phyloP scores from a whole-genome alignment of 176 grass and related monocot species.

The Oryza nivara region DNA sequence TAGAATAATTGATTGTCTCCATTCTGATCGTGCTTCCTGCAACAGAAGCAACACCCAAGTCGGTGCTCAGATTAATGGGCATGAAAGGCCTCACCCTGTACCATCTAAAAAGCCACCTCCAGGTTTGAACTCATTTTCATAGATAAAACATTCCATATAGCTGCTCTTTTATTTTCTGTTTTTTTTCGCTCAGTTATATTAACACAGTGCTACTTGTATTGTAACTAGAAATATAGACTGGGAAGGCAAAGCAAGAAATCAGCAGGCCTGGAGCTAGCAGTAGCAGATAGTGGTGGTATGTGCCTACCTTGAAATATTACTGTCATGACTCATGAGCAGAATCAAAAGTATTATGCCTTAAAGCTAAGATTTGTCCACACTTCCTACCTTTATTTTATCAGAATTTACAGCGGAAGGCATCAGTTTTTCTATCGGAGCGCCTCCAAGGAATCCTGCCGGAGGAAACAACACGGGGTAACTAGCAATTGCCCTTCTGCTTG shows the following conservation, averaged over 20 bases:
- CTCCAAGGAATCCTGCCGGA: constrained; percentile 22
- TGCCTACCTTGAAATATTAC: background rate
- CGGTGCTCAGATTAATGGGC: constrained; percentile 79
- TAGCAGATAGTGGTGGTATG: constrained; percentile 38
- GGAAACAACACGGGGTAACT: constrained; percentile 52
- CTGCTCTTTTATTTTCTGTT: background rate
- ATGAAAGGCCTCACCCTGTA: constrained; percentile 83
- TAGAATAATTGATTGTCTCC: background rate
- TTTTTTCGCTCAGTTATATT: background rate
- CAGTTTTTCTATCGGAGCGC: constrained; percentile 13
- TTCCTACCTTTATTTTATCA: background rate
- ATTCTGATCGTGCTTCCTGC: constrained; percentile 6
- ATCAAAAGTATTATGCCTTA: background rate
- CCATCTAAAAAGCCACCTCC: constrained; percentile 97
- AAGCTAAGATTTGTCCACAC: background rate
- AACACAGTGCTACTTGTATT: background rate
- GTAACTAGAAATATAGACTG: constrained; percentile 78
- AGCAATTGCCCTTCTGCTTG: background rate
- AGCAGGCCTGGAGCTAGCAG: constrained; percentile 37
- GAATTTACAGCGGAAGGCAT: constrained; percentile 3
- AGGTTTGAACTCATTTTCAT: constrained; percentile 46
- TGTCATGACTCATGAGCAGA: background rate
- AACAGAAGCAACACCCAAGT: constrained; percentile 92
- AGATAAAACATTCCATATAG: background rate
- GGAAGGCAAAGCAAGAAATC: constrained; percentile 57